Conservation (phyloP, 169 alveolate genomes). For the Besnoitia besnoiti region DNA sequence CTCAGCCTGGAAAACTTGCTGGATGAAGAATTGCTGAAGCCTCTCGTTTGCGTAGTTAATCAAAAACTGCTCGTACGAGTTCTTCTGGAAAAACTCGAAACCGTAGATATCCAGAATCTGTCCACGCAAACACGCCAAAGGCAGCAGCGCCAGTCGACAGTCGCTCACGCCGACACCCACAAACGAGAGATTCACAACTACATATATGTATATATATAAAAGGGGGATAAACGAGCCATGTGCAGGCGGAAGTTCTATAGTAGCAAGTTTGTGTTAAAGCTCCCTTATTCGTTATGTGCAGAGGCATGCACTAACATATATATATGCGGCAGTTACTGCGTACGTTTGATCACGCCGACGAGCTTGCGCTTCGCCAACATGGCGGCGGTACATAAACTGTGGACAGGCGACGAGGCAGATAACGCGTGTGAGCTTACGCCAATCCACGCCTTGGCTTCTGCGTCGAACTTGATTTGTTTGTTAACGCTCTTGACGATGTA, state of each 20-base stretch:
- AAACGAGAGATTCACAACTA: background rate
- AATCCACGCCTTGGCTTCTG: slow-evolving; percentile 53
- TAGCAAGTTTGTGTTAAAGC: too few relatives aligned
- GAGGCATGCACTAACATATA: background rate
- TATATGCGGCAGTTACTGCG: background rate
- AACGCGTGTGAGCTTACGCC: slow-evolving; percentile 17
- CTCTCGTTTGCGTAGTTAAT: slow-evolving; percentile 89
- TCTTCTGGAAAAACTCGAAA: slow-evolving; percentile 86
- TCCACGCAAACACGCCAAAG: background rate
- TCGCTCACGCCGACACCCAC: background rate
- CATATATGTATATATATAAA: background rate
- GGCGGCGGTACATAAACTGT: background rate
- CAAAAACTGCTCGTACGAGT: slow-evolving; percentile 88
- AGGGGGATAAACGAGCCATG: background rate
- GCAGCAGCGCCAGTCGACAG: background rate
- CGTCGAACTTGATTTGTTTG: slow-evolving; percentile 43
- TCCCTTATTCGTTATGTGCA: too few relatives aligned
- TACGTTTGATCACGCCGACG: too few relatives aligned
- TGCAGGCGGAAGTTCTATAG: too few relatives aligned
- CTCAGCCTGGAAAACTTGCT: slow-evolving; percentile 88
- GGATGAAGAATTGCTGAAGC: slow-evolving; percentile 86
- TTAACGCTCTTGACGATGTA: slow-evolving; percentile 47
- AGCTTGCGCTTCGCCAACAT: too few relatives aligned
- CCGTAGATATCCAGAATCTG: slow-evolving; percentile 86
- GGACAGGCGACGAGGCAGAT: background rate